Conservation (phyloP, 1,284 basidiomycete genomes). For the Sanghuangporus weigelae region DNA sequence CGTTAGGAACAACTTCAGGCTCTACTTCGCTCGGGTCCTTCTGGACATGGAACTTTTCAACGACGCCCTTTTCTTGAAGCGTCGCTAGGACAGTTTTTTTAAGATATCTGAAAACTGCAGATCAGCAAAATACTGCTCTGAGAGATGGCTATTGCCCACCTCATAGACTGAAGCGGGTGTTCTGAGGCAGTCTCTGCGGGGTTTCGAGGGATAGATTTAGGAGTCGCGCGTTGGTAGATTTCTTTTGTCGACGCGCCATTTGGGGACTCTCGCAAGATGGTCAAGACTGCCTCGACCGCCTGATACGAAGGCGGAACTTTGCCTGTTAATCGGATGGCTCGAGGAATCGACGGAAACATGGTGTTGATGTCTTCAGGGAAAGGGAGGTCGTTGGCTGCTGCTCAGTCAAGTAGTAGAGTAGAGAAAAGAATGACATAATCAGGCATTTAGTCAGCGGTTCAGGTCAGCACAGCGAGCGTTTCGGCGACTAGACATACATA, state of each 20-base stretch:
- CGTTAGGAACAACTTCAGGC: background rate
- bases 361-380: background rate
- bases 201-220: background rate
- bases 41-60: constrained; percentile 9
- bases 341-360: background rate
- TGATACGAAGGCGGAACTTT: constrained; percentile 8
- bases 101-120: background rate
- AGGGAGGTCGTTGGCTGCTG: background rate
- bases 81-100: constrained; percentile 8
- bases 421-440: background rate
- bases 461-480: no score
- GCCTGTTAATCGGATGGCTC: constrained; percentile 12
- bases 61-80: constrained; percentile 1
- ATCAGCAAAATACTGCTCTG: background rate
- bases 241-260: constrained; percentile 10
- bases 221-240: constrained; percentile 4
- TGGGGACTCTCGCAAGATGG: background rate
- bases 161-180: constrained; percentile 1
- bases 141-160: background rate
- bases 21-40: background rate
- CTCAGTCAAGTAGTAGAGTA: background rate
- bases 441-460: background rate
- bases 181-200: background rate
- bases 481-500: background rate
- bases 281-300: constrained; percentile 5